Percentiles rank a stretch among this genome's conserved stretches.
Evolutionary conservation across 1,284 basidiomycete species (phyloP).

Genomic region (Puccinia triticina): DNA sequence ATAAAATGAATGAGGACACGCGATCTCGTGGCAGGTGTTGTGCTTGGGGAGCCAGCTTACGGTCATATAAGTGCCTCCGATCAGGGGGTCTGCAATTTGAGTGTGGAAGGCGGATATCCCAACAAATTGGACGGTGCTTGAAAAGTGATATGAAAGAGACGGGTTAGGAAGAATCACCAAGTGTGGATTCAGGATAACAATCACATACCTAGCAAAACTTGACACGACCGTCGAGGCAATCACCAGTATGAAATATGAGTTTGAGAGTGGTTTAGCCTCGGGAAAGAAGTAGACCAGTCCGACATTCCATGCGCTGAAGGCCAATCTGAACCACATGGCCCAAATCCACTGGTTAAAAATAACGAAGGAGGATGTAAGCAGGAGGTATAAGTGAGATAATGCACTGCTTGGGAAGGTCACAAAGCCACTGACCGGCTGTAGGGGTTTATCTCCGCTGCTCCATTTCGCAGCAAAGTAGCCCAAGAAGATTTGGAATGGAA

Average conservation of each 20-base stretch:
- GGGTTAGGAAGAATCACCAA: slow-evolving; percentile 32
- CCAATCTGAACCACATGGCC: slow-evolving; percentile 85
- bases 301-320: slow-evolving; percentile 71
- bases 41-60: slow-evolving; percentile 64
- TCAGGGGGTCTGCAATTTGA: slow-evolving; percentile 91
- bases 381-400: neutral
- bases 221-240: slow-evolving; percentile 77
- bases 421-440: slow-evolving; percentile 58
- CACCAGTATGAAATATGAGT: slow-evolving; percentile 79
- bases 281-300: slow-evolving; percentile 85
- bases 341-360: slow-evolving; percentile 75
- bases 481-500: slow-evolving; percentile 93
- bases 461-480: slow-evolving; percentile 95
- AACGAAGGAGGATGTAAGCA: slow-evolving; percentile 57
- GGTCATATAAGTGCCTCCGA: slow-evolving; percentile 98
- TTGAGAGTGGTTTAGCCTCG: slow-evolving; percentile 68
- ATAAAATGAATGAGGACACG: neutral
- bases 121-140: slow-evolving; percentile 93
- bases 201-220: slow-evolving; percentile 77
- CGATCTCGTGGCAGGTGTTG: neutral
- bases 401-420: neutral
- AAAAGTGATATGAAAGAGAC: slow-evolving; percentile 10
- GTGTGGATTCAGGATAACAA: slow-evolving; percentile 19
- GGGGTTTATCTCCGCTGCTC: slow-evolving; percentile 63
- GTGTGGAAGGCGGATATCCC: slow-evolving; percentile 98